Conservation (phyloP, 2,329 filamentous ascomycete genomes). For the Epichloe gansuensis region DNA sequence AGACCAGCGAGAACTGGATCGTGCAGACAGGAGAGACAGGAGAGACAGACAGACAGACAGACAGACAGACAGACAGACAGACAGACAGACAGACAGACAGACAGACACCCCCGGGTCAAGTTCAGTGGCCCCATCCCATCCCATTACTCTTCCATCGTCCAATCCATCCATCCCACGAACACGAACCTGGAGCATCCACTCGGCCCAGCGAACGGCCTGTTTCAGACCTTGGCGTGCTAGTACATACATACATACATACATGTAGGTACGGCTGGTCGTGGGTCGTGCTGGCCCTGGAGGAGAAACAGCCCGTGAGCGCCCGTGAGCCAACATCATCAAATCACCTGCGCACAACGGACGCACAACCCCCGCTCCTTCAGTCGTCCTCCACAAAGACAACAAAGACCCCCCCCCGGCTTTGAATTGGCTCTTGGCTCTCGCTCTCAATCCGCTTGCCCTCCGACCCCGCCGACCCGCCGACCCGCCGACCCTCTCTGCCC, state of each 20-base stretch:
- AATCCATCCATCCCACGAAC: too few relatives aligned
- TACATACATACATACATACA: too few relatives aligned
- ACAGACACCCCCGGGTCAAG: too few relatives aligned
- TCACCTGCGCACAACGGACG: background rate
- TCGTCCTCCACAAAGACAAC: background rate
- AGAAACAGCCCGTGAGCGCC: background rate
- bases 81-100: too few relatives aligned
- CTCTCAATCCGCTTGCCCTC: slow-evolving; percentile 3
- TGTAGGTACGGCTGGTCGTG: background rate
- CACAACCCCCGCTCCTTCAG: background rate
- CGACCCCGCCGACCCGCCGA: background rate
- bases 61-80: too few relatives aligned
- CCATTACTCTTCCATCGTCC: background rate
- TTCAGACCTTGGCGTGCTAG: background rate
- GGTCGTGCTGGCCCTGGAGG: background rate
- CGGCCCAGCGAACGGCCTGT: background rate
- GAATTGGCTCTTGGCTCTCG: slow-evolving; percentile 1
- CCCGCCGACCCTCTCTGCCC: background rate
- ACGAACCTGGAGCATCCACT: background rate
- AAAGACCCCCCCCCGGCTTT: background rate
- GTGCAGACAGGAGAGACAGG: too few relatives aligned
- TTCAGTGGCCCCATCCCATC: too few relatives aligned
- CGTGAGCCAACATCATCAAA: background rate
- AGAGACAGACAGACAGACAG: too few relatives aligned
- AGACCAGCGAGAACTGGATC: too few relatives aligned